Percentiles rank a stretch among this genome's conserved stretches.
Conservation (phyloP, 179 eudicot species). For the Beta macrorhiza region DNA sequence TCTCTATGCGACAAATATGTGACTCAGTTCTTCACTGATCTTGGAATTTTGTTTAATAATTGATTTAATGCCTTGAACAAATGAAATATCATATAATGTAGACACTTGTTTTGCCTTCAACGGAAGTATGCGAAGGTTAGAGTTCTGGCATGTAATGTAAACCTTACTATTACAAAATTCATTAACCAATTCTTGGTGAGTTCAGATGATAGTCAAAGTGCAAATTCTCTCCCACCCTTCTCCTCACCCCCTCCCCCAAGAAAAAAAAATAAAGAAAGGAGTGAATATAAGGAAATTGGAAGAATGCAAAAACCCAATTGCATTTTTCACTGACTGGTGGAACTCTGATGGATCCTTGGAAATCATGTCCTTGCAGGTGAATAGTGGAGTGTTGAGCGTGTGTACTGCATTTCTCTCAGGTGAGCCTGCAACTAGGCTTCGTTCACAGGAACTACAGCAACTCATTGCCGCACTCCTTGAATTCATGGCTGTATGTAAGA, state of each 20-base stretch:
- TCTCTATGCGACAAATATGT: background rate
- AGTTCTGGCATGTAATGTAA: no score
- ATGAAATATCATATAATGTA: background rate
- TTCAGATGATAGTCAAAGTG: background rate
- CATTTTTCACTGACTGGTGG: background rate
- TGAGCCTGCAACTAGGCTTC: slow-evolving; percentile 95
- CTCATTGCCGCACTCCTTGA: slow-evolving; percentile 97
- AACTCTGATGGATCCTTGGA: background rate
- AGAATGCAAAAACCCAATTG: background rate
- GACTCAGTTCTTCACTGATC: background rate
- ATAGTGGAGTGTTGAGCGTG: slow-evolving; percentile 96
- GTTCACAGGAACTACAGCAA: slow-evolving; percentile 97
- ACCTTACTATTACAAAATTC: no score
- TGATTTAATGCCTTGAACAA: background rate
- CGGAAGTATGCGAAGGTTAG: no score
- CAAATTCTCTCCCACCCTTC: background rate
- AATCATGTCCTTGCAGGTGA: slow-evolving; percentile 53
- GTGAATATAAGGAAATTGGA: no score
- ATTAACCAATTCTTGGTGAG: no score
- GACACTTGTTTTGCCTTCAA: background rate
- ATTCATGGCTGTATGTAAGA: slow-evolving; percentile 98
- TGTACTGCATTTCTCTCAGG: slow-evolving; percentile 98
- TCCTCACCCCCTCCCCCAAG: background rate
- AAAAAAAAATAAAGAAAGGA: background rate
- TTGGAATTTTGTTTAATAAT: background rate